Evolutionary conservation across 306 rosid species (phyloP).

Genomic region (Glycyrrhiza uralensis): DNA sequence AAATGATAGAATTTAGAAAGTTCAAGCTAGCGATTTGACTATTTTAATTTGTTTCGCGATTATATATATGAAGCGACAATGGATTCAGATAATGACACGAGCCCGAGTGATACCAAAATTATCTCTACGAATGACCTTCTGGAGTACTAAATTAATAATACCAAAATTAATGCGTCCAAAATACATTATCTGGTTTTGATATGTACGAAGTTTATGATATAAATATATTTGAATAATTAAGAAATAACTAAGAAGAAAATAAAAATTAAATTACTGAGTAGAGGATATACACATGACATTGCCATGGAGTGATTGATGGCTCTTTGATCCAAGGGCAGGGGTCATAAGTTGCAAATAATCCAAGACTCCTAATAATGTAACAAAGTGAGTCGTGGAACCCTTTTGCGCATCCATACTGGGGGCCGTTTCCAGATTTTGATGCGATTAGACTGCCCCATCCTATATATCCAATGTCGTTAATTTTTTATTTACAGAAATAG

Average conservation of each 20-base stretch:
- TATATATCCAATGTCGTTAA: too few species aligned
- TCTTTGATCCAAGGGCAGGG: constrained; percentile 37
- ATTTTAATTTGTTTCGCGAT: constrained; percentile 1
- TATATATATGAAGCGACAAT: constrained; percentile 30
- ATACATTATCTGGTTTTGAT: background rate
- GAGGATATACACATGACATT: background rate
- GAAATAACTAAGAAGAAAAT: background rate
- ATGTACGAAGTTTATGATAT: too few species aligned
- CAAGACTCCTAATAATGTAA: background rate
- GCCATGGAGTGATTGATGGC: background rate
- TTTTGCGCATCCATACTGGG: constrained; percentile 32
- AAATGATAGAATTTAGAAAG: background rate
- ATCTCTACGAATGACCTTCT: background rate
- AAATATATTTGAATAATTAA: background rate
- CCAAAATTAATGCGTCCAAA: background rate
- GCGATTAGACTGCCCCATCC: constrained; percentile 57
- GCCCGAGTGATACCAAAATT: constrained; percentile 2
- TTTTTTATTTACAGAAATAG: too few species aligned
- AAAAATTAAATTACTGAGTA: too few species aligned
- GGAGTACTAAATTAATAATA: background rate
- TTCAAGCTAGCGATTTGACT: background rate
- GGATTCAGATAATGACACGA: constrained; percentile 19
- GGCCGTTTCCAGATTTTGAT: constrained; percentile 43
- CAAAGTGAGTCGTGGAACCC: background rate
- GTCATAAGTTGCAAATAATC: constrained; percentile 11